Base-by-base conservation (phyloP, 768 basidiomycete species). In the Naganishia kalamii region DNA sequence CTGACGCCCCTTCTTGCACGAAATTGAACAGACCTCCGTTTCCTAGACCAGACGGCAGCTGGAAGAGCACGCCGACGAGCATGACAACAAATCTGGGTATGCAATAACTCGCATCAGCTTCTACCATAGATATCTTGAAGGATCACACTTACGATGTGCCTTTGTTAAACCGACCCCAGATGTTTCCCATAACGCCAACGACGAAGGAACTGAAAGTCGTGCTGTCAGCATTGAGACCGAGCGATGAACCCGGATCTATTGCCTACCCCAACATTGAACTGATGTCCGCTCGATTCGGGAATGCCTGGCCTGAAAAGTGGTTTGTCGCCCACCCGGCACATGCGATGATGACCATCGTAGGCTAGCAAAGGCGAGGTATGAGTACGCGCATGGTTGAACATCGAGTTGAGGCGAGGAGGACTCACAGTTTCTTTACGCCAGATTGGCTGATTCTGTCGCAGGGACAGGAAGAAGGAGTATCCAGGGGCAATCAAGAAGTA, bases 61-160 rank as follows among this genome's bases (percentile, higher is more conserved):
- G 90, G 80, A 91, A 88, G 17, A 91, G 81, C 51, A 92, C 88
- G 25, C 87, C 89, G 0, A 87, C 37, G 46, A 88, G 88, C 85
- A 90, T 89, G 65, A 91, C 85, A 23, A 89, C 87, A 72, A 90
- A 91, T 1, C 88, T 68, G 47, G 25, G 21, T 4, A 32, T 57
- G 11, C 2, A 4, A 57, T 30, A 37, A 7, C 2, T 32, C 19
- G n/a, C 52, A 57, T 15, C 32, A 17, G 23, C 2, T 57, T 19
- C 17, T 10, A 30, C 33, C 6, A 59, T 25, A 3, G 15, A 2
- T 7, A 40, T n/a, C 17, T 3, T 4, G 10, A n/a, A 40, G 37
- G 37, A 40, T 17, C n/a, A 21, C n/a, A 47, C 64, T 32, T 33
- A 65, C 64, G 52, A 59, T 25, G 64, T 71, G 41, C 88, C 87